A percentile compares a stretch with the other conserved stretches of the same genome.
Conservation (phyloP, 2,329 filamentous ascomycete genomes). For the Cordyceps cateniannulata region DNA sequence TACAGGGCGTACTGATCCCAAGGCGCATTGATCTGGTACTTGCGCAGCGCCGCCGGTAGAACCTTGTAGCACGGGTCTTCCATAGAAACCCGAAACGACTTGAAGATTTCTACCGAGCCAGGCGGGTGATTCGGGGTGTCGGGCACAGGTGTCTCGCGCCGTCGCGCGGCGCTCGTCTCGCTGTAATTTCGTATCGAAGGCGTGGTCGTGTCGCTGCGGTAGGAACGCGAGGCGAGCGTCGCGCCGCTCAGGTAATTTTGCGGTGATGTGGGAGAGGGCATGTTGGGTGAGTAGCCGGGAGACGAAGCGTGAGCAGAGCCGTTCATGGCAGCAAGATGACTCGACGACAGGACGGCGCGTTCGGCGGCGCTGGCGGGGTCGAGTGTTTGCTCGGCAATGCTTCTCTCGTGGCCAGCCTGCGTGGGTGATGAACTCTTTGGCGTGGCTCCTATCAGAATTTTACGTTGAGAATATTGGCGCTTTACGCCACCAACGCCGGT, state of each 20-base stretch:
- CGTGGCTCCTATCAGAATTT: conserved; percentile 62
- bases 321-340: conserved; percentile 65
- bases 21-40: conserved; percentile 97
- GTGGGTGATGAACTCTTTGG: conserved; percentile 75
- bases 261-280: conserved; percentile 65
- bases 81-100: conserved; percentile 95
- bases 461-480: conserved; percentile 69
- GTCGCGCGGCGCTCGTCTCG: conserved; percentile 41
- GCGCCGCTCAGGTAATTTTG: conserved; percentile 46
- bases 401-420: conserved; percentile 61
- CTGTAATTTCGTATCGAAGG: conserved; percentile 18
- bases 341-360: conserved; percentile 59
- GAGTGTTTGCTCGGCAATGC: conserved; percentile 56
- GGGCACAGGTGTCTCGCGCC: conserved; percentile 56
- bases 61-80: conserved; percentile 98
- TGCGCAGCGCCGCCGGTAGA: conserved; percentile 87
- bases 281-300: conserved; percentile 57
- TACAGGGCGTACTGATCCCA: conserved; percentile 97
- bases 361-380: conserved; percentile 65
- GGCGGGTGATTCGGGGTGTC: conserved; percentile 53
- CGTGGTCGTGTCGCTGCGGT: conserved; percentile 50
- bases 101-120: conserved; percentile 88
- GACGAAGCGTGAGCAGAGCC: conserved; percentile 47
- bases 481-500: conserved; percentile 59
- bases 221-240: conserved; percentile 56